Evolutionary conservation across 768 basidiomycete species (phyloP).

Genomic region (Sistotremastrum niveocremeum): DNA sequence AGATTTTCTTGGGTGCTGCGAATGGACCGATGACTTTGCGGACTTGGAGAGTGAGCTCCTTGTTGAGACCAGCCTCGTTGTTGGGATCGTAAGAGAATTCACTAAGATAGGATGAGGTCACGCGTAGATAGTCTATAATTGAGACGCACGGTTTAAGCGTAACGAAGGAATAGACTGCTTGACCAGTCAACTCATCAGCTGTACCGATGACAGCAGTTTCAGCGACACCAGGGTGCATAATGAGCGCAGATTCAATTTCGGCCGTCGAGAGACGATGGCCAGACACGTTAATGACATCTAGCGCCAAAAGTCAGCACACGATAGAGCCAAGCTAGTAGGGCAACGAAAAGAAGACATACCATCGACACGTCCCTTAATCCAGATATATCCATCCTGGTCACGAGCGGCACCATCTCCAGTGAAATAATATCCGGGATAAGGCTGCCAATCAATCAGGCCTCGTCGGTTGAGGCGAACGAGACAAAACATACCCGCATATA

Average conservation of each 20-base stretch:
- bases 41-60: conserved; percentile 89
- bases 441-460: conserved; percentile 24
- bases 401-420: conserved; percentile 97
- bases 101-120: conserved; percentile 17
- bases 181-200: conserved; percentile 79
- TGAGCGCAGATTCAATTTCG: conserved; percentile 94
- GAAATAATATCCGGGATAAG: conserved; percentile 86
- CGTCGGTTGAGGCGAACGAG: neutral
- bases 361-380: conserved; percentile 97
- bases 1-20: conserved; percentile 90
- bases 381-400: conserved; percentile 92
- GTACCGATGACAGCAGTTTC: conserved; percentile 91
- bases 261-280: conserved; percentile 95
- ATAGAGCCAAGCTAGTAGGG: neutral
- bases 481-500: conserved; percentile 41
- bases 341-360: conserved; percentile 31
- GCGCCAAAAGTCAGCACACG: neutral
- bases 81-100: conserved; percentile 68
- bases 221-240: conserved; percentile 88
- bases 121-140: neutral
- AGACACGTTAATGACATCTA: conserved; percentile 96
- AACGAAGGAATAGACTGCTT: conserved; percentile 90
- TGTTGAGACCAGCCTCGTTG: conserved; percentile 57
- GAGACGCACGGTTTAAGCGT: conserved; percentile 81
- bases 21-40: conserved; percentile 98